These are phyloP conservation scores for Leptographium wingfieldii DNA, from an alignment of 2,329 filamentous ascomycete species.

Conservation along the genomic window DNA sequence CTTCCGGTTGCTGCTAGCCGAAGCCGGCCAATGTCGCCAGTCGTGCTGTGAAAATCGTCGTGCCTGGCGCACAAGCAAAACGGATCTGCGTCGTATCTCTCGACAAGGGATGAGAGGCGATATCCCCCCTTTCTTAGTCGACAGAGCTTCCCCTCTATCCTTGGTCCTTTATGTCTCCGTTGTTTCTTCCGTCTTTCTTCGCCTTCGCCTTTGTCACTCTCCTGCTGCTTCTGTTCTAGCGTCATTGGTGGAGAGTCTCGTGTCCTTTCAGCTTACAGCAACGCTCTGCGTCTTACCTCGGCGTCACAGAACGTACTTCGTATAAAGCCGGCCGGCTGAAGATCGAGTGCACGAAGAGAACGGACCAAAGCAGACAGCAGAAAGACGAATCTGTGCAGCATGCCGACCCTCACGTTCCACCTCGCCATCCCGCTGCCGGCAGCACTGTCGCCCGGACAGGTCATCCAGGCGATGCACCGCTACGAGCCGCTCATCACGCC, in stretches of 20 bases:
- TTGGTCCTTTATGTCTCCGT: not conserved
- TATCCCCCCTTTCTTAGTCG: too few species aligned
- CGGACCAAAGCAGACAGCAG: too few species aligned
- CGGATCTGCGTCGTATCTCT: not conserved
- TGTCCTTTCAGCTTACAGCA: not conserved
- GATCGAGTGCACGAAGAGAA: not conserved
- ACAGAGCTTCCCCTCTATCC: not conserved
- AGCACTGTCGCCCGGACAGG: conserved; percentile 22
- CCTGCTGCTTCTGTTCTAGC: not conserved
- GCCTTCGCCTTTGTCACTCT: not conserved
- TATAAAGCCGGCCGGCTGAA: not conserved
- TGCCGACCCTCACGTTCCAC: conserved; percentile 23
- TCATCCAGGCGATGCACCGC: conserved; percentile 27
- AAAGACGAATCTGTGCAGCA: conserved; percentile 5
- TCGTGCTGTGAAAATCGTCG: not conserved
- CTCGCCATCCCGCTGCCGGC: conserved; percentile 30
- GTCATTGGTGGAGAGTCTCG: not conserved
- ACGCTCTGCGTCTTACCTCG: too few species aligned
- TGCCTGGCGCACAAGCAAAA: not conserved
- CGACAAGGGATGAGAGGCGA: not conserved
- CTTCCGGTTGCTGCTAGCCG: not conserved
- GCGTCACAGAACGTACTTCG: too few species aligned
- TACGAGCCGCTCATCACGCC: conserved; percentile 28
- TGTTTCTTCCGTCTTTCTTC: not conserved
- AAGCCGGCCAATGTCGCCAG: not conserved